A percentile compares a stretch with the other conserved stretches of the same genome.
These are phyloP conservation scores for Termitomyces sp. DNA, from an alignment of 768 basidiomycete species.

Conservation along the genomic window DNA sequence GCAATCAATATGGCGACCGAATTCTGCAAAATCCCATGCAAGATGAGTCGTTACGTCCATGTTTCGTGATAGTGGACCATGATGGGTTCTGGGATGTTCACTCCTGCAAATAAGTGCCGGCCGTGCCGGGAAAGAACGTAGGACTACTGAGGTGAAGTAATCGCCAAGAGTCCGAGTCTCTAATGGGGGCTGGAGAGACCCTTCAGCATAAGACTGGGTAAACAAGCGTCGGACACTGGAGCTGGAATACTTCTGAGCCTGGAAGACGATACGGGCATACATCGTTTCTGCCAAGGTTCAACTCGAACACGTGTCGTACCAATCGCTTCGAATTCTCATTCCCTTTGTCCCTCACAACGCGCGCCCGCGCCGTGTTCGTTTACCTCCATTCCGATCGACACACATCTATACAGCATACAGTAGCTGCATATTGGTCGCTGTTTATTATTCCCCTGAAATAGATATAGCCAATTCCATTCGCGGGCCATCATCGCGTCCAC, in stretches of 20 bases:
- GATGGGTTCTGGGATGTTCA: conserved; percentile 53
- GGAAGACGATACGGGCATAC: not conserved
- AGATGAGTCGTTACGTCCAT: conserved; percentile 45
- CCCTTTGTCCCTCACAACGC: no score
- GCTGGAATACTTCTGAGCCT: not conserved
- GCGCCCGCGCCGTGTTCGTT: no score
- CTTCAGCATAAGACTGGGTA: conserved; percentile 50
- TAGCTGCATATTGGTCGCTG: no score
- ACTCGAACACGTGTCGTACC: not conserved
- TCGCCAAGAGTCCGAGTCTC: conserved; percentile 48
- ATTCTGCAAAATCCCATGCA: conserved; percentile 71
- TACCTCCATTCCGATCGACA: no score
- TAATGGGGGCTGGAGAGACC: conserved; percentile 51
- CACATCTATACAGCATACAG: no score
- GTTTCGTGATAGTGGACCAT: conserved; percentile 53
- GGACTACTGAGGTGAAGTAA: conserved; percentile 57
- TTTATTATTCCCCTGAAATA: no score
- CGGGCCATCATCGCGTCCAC: no score
- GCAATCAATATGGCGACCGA: conserved; percentile 59
- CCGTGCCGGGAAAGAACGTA: conserved; percentile 39
- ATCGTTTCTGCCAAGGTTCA: not conserved
- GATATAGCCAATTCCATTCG: no score
- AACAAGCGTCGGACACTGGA: conserved; percentile 20
- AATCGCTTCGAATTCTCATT: no score
- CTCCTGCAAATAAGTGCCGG: conserved; percentile 63